These are phyloP conservation scores for Pseudopithomyces maydicus DNA, from an alignment of 2,329 filamentous ascomycete species.

Conservation along the genomic window DNA sequence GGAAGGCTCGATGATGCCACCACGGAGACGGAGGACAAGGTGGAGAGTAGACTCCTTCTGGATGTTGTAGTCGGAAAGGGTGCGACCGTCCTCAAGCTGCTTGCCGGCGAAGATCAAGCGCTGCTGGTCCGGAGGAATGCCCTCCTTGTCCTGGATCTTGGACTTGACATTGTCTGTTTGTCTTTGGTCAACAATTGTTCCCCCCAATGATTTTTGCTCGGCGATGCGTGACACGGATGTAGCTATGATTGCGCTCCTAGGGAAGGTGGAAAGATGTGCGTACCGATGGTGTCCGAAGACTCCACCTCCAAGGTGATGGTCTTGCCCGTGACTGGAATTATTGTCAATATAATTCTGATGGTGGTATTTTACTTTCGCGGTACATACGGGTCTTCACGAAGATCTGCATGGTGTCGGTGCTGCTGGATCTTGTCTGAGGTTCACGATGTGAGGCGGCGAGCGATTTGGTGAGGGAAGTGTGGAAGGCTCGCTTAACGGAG, in stretches of 20 bases:
- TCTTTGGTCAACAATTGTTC: slow-evolving; percentile 22
- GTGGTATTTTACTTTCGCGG: background rate
- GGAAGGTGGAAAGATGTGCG: slow-evolving; percentile 21
- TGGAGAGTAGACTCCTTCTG: slow-evolving; percentile 99
- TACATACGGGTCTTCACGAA: slow-evolving; percentile 94
- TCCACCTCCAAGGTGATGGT: slow-evolving; percentile 99
- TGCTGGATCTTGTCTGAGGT: slow-evolving; percentile 35
- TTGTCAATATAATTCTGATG: slow-evolving; percentile 16
- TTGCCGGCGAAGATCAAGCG: slow-evolving; percentile 98
- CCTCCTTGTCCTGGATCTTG: slow-evolving; percentile 99
- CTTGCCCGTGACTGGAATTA: slow-evolving; percentile 75
- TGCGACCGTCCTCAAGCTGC: slow-evolving; percentile 98
- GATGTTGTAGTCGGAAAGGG: slow-evolving; percentile 98
- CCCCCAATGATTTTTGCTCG: background rate
- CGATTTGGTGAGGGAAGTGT: slow-evolving; percentile 19
- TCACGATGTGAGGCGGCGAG: slow-evolving; percentile 24
- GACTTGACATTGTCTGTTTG: slow-evolving; percentile 91
- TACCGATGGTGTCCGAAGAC: slow-evolving; percentile 89
- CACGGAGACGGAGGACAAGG: slow-evolving; percentile 97
- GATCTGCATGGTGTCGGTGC: slow-evolving; percentile 50
- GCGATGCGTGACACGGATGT: slow-evolving; percentile 14
- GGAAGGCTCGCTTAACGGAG: background rate
- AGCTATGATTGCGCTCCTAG: slow-evolving; percentile 16
- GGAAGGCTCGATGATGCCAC: slow-evolving; percentile 97
- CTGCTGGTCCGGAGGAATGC: slow-evolving; percentile 97